Conservation (phyloP, 2,329 filamentous ascomycete species). For the Zelopaecilomyces penicillatus region DNA sequence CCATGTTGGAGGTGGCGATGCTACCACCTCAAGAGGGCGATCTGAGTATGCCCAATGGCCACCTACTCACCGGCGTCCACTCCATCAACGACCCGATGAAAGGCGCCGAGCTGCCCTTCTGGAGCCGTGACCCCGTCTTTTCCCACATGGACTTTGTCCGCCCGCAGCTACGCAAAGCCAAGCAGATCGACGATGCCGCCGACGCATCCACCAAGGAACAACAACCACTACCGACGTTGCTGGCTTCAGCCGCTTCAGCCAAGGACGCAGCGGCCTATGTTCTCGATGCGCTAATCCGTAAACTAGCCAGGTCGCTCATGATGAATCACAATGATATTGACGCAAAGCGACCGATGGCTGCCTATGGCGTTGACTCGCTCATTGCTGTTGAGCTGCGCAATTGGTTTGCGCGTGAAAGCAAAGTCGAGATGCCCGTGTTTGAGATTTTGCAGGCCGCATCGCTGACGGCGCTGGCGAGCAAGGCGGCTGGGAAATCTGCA, state of each 20-base stretch:
- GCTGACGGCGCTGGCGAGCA: slow-evolving; percentile 14
- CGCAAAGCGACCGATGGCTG: slow-evolving; percentile 11
- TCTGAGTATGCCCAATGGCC: slow-evolving; percentile 15
- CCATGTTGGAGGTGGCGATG: too few species aligned
- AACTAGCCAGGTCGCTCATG: too few species aligned
- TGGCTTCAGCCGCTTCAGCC: slow-evolving; percentile 7
- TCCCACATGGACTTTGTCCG: not conserved
- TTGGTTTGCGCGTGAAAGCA: slow-evolving; percentile 13
- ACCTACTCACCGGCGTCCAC: slow-evolving; percentile 2
- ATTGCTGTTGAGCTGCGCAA: slow-evolving; percentile 17
- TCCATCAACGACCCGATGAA: too few species aligned
- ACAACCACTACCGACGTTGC: slow-evolving; percentile 1
- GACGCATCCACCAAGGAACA: slow-evolving; percentile 10
- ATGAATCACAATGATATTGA: too few species aligned
- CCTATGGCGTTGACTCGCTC: slow-evolving; percentile 16
- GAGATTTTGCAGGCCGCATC: slow-evolving; percentile 14
- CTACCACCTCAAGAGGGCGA: slow-evolving; percentile 15
- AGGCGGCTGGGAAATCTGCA: slow-evolving; percentile 8
- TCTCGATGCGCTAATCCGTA: slow-evolving; percentile 4
- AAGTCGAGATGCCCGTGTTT: slow-evolving; percentile 15
- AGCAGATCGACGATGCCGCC: slow-evolving; percentile 14
- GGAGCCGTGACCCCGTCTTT: not conserved
- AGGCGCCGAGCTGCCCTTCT: not conserved
- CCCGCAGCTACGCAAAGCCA: slow-evolving; percentile 3
- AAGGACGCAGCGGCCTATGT: slow-evolving; percentile 9